Percentiles rank a stretch among this genome's conserved stretches.
phyloP scores from a whole-genome alignment of 2,329 filamentous ascomycete species.

The Elsinoe batatas region DNA sequence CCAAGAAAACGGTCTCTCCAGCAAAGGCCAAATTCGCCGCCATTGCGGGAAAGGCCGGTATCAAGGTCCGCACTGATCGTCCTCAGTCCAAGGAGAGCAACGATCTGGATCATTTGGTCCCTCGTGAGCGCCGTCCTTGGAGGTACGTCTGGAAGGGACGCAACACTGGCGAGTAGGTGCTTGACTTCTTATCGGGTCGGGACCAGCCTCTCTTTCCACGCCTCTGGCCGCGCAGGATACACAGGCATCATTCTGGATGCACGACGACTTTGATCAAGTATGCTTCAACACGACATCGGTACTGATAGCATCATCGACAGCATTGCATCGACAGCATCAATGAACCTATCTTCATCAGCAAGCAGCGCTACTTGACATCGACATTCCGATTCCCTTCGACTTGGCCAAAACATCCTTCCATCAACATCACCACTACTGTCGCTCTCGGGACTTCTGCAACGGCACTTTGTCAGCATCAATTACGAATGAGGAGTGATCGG shows the following conservation, averaged over 20 bases:
- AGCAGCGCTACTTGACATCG: conserved; percentile 5
- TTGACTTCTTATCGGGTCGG: neutral
- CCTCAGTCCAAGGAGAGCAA: conserved; percentile 15
- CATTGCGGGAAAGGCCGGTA: conserved; percentile 37
- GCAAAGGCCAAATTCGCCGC: conserved; percentile 39
- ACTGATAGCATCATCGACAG: neutral
- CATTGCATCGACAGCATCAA: neutral
- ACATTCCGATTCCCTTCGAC: neutral
- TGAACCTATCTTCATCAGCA: neutral
- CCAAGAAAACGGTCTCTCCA: conserved; percentile 26
- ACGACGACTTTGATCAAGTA: neutral
- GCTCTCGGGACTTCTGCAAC: too few relatives aligned
- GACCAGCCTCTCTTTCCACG: neutral
- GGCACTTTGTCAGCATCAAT: neutral
- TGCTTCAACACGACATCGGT: neutral
- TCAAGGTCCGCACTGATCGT: conserved; percentile 22
- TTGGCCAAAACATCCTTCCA: neutral
- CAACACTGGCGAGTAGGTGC: conserved; percentile 13
- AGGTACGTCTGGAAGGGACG: conserved; percentile 25
- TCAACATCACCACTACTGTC: neutral
- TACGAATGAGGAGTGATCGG: neutral
- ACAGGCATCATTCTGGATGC: conserved; percentile 5
- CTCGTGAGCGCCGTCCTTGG: conserved; percentile 25
- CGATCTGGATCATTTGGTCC: conserved; percentile 16
- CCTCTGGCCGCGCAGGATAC: neutral